A percentile compares a stretch with the other conserved stretches of the same genome.
Evolutionary conservation across 305 asterid genomes (phyloP).

Genomic region (Nicotiana rustica): DNA sequence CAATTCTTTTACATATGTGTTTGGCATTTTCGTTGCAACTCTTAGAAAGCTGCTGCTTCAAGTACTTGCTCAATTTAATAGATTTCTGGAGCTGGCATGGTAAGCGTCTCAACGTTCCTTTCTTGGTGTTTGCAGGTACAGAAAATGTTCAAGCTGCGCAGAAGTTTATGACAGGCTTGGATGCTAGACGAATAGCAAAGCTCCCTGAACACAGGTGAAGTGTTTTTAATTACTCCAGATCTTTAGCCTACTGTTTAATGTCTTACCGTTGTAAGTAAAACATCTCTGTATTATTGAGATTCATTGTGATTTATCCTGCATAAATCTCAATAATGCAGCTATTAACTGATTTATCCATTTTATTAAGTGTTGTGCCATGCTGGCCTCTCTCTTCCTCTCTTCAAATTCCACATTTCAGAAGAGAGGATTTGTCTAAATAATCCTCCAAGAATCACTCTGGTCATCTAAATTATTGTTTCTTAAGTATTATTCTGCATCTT

Average conservation of each 20-base stretch:
- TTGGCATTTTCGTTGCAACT: background rate
- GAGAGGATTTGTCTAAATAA: too few relatives aligned
- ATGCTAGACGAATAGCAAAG: slow-evolving; percentile 94
- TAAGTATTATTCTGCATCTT: too few relatives aligned
- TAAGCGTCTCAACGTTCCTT: background rate
- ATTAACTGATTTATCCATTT: background rate
- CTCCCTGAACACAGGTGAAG: slow-evolving; percentile 89
- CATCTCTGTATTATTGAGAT: background rate
- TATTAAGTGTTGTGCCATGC: background rate
- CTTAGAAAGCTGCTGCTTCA: slow-evolving; percentile 15
- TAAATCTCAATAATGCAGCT: background rate
- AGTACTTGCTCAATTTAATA: background rate
- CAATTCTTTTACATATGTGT: background rate
- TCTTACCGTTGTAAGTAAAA: background rate
- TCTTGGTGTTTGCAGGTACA: slow-evolving; percentile 55
- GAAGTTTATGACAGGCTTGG: slow-evolving; percentile 90
- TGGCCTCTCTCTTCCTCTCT: background rate
- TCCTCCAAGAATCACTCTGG: too few relatives aligned
- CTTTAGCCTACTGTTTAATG: slow-evolving; percentile 5
- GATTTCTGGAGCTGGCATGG: slow-evolving; percentile 11
- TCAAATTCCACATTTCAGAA: background rate
- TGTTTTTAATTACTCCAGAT: slow-evolving; percentile 7
- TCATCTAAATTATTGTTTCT: too few relatives aligned
- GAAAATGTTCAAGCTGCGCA: slow-evolving; percentile 95
- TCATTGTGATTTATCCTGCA: too few relatives aligned